These are phyloP conservation scores for Euphorbia schlechtendalii DNA, from an alignment of 441 rosid species.

Conservation along the genomic window DNA sequence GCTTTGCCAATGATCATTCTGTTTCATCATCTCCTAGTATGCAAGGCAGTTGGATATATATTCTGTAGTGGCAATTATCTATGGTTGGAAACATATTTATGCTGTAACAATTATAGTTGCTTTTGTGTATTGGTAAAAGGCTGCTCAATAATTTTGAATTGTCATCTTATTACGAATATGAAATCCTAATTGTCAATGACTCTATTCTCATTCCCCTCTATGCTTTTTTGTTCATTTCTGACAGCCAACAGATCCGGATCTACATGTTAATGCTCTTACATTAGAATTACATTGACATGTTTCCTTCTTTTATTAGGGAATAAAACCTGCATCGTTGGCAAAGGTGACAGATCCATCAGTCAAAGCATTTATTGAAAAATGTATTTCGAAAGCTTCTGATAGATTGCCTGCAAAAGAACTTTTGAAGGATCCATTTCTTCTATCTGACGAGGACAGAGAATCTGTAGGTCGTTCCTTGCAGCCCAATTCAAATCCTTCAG, in stretches of 20 bases:
- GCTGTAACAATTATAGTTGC: neutral
- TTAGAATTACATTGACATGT: constrained; percentile 9
- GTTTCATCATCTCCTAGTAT: constrained; percentile 1
- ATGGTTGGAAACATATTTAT: neutral
- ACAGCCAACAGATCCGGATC: neutral
- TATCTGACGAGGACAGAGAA: constrained; percentile 45
- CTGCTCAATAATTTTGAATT: neutral
- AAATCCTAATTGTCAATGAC: neutral
- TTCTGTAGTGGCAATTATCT: neutral
- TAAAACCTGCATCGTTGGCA: constrained; percentile 78
- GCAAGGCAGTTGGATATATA: neutral
- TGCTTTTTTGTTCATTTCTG: neutral
- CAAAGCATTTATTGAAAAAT: constrained; percentile 74
- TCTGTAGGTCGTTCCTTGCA: constrained; percentile 28
- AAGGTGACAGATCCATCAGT: constrained; percentile 64
- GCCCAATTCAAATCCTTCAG: constrained; percentile 23
- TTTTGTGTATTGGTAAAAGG: neutral
- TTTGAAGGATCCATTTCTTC: constrained; percentile 78
- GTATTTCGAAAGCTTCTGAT: constrained; percentile 66
- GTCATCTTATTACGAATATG: neutral
- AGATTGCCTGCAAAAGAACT: constrained; percentile 77
- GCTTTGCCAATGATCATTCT: neutral
- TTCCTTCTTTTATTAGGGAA: constrained; percentile 47
- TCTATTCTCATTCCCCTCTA: neutral
- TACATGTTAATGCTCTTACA: neutral